These are phyloP conservation scores for Penicillium argentinense DNA, from an alignment of 495 filamentous ascomycete species.

Conservation along the genomic window DNA sequence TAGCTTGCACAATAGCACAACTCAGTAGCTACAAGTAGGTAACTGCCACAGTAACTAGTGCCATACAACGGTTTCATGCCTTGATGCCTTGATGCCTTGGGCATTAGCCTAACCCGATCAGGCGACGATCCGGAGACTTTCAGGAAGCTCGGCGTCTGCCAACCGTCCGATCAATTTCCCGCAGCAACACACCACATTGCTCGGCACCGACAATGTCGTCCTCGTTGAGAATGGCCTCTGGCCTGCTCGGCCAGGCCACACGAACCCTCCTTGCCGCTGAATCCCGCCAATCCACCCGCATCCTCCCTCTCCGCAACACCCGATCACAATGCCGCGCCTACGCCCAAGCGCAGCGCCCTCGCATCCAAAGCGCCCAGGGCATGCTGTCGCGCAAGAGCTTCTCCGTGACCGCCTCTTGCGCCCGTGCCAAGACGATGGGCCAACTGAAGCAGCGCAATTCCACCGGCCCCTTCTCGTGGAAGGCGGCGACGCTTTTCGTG, in stretches of 20 bases:
- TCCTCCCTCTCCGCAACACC: conserved; percentile 21
- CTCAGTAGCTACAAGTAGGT: no score
- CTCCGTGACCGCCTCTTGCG: conserved; percentile 30
- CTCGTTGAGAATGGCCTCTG: conserved; percentile 29
- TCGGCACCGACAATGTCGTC: conserved; percentile 36
- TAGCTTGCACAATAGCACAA: neutral
- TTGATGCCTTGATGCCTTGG: conserved; percentile 11
- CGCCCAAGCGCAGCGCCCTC: conserved; percentile 30
- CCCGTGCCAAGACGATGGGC: conserved; percentile 41
- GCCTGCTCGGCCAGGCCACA: conserved; percentile 26
- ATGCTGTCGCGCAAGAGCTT: conserved; percentile 27
- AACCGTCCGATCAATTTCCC: conserved; percentile 10
- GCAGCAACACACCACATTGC: conserved; percentile 6
- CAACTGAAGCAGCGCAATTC: conserved; percentile 42
- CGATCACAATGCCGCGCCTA: conserved; percentile 25
- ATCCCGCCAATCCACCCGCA: conserved; percentile 14
- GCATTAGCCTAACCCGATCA: conserved; percentile 18
- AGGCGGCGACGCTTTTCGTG: conserved; percentile 84
- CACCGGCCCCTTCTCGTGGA: conserved; percentile 79
- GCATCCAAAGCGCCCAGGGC: conserved; percentile 10
- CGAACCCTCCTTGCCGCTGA: conserved; percentile 23
- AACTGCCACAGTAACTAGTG: no score
- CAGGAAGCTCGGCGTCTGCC: conserved; percentile 10
- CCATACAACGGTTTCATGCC: no score
- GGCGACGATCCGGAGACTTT: conserved; percentile 29